Conservation (phyloP, 1,284 basidiomycete genomes). For the Singerocomus rubriflavus region DNA sequence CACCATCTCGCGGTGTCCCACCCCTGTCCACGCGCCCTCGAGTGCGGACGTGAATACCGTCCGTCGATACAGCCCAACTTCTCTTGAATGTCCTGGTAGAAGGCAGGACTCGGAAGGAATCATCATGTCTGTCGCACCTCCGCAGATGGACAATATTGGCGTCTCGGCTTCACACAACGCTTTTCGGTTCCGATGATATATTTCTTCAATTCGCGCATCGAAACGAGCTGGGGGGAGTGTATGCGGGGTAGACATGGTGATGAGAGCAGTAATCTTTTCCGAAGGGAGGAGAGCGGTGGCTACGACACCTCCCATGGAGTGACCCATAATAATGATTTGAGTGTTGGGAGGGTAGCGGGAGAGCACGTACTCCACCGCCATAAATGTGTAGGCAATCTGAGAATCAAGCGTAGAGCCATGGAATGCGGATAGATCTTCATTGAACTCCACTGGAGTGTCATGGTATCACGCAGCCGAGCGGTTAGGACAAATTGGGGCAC, state of each 20-base stretch:
- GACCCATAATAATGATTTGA: constrained; percentile 77
- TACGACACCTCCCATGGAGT: constrained; percentile 99
- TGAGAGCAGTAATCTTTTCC: constrained; percentile 67
- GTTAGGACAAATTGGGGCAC: constrained; percentile 14
- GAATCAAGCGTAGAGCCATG: constrained; percentile 87
- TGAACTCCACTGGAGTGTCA: constrained; percentile 78
- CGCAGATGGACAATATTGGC: constrained; percentile 85
- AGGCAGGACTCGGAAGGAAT: constrained; percentile 90
- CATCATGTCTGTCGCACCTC: constrained; percentile 90
- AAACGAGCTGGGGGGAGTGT: constrained; percentile 86
- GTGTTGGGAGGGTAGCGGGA: constrained; percentile 67
- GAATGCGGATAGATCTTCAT: constrained; percentile 96
- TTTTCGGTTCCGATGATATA: constrained; percentile 56
- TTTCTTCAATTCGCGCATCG: constrained; percentile 71
- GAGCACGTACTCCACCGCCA: constrained; percentile 76
- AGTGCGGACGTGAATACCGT: constrained; percentile 86
- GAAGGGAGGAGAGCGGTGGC: constrained; percentile 72
- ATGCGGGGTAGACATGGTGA: constrained; percentile 96
- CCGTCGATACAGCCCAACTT: constrained; percentile 45
- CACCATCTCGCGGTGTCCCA: constrained; percentile 95
- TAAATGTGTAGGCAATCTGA: constrained; percentile 76
- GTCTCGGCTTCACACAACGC: constrained; percentile 43
- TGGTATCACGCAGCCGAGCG: neutral
- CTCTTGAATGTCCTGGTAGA: constrained; percentile 39
- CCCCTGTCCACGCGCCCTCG: constrained; percentile 90